Evolutionary conservation across 495 filamentous ascomycete genomes (phyloP).

Genomic region (Cudoniella acicularis): DNA sequence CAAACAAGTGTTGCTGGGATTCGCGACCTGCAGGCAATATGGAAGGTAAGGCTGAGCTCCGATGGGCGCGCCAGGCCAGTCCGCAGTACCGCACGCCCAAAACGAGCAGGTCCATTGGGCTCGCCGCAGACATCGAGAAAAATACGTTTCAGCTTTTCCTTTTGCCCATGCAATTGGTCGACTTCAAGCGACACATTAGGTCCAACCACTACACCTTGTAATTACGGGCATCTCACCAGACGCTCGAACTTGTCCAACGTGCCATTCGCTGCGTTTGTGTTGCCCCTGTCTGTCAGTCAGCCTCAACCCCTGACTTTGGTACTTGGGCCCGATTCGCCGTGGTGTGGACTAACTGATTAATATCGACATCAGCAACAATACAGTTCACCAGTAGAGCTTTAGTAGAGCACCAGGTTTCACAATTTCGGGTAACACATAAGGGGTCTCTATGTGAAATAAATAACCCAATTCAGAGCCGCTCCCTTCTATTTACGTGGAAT

Average conservation of each 20-base stretch:
- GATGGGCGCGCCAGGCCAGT: background rate
- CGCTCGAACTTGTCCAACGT: background rate
- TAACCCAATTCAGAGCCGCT: too few relatives aligned
- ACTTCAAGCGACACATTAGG: background rate
- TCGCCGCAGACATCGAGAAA: background rate
- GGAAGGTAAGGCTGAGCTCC: slow-evolving; percentile 19
- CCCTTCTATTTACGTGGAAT: too few relatives aligned
- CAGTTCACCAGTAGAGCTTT: too few relatives aligned
- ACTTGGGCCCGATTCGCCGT: too few relatives aligned
- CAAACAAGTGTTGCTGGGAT: slow-evolving; percentile 25
- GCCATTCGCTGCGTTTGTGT: background rate
- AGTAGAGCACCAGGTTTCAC: too few relatives aligned
- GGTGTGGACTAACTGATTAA: too few relatives aligned
- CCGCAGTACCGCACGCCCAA: background rate
- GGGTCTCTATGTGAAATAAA: too few relatives aligned
- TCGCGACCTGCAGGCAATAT: slow-evolving; percentile 18
- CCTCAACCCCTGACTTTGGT: slow-evolving; percentile 11
- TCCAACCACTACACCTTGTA: background rate
- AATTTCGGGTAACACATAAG: too few relatives aligned
- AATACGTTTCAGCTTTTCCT: slow-evolving; percentile 1
- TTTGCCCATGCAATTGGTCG: slow-evolving; percentile 2
- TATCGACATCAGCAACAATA: too few relatives aligned
- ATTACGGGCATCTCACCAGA: background rate
- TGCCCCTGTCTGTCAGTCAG: slow-evolving; percentile 5
- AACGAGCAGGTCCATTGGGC: background rate